Conservation (phyloP, 805 yeast species). For the Candida maltosa region DNA sequence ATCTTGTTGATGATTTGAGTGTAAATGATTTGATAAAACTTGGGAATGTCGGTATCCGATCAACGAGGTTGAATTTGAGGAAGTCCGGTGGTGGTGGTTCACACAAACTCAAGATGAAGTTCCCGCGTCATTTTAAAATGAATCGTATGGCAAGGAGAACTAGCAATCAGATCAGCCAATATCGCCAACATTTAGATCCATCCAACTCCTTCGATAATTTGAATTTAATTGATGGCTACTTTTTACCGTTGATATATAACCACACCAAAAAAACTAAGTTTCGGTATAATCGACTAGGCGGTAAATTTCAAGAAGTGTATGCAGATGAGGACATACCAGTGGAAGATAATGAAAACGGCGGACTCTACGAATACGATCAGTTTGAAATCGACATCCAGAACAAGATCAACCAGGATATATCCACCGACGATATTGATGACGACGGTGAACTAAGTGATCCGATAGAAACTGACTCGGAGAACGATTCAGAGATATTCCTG, state of each 20-base stretch:
- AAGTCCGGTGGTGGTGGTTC: slow-evolving; percentile 7
- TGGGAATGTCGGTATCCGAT: slow-evolving; percentile 29
- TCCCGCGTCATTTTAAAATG: slow-evolving; percentile 41
- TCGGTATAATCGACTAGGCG: slow-evolving; percentile 49
- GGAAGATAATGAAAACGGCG: slow-evolving; percentile 24
- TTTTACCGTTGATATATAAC: slow-evolving; percentile 52
- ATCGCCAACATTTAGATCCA: slow-evolving; percentile 19
- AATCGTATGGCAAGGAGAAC: slow-evolving; percentile 25
- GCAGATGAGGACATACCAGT: slow-evolving; percentile 49
- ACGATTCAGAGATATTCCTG: slow-evolving; percentile 30
- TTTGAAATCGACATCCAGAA: slow-evolving; percentile 23
- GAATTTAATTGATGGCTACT: slow-evolving; percentile 53
- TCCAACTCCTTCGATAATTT: slow-evolving; percentile 39
- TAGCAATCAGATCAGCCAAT: slow-evolving; percentile 20
- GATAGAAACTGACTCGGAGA: slow-evolving; percentile 19
- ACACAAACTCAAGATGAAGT: slow-evolving; percentile 20
- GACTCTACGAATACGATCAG: slow-evolving; percentile 21
- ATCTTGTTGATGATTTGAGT: slow-evolving; percentile 45
- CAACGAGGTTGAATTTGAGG: slow-evolving; percentile 24
- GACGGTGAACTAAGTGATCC: slow-evolving; percentile 32
- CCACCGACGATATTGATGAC: slow-evolving; percentile 11
- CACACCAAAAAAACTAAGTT: slow-evolving; percentile 32
- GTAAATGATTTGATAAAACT: slow-evolving; percentile 29
- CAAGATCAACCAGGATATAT: slow-evolving; percentile 4
- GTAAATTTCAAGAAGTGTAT: slow-evolving; percentile 36